phyloP scores from a whole-genome alignment of 2,329 filamentous ascomycete species.

The Penicillium sp. region DNA sequence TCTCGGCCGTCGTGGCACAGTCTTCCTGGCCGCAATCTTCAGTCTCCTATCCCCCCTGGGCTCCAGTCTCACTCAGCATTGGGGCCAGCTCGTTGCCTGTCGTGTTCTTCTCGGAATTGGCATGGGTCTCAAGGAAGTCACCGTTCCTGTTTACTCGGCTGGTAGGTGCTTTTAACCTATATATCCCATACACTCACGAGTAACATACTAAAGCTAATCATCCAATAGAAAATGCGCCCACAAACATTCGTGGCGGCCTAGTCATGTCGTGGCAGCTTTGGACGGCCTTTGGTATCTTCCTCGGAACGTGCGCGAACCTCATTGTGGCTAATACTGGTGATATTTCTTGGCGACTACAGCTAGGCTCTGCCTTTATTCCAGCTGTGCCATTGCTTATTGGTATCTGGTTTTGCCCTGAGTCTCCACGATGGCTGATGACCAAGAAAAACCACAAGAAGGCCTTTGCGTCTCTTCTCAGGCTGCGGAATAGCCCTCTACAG shows the following conservation, averaged over 20 bases:
- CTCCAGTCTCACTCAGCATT: conserved; percentile 18
- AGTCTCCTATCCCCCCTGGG: conserved; percentile 21
- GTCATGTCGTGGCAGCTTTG: conserved; percentile 59
- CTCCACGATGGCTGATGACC: conserved; percentile 43
- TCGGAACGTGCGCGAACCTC: conserved; percentile 46
- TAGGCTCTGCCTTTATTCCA: conserved; percentile 51
- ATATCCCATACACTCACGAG: neutral
- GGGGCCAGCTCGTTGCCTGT: conserved; percentile 18
- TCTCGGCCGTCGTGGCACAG: conserved; percentile 21
- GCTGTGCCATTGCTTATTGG: conserved; percentile 48
- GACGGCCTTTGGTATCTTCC: conserved; percentile 42
- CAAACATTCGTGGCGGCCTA: conserved; percentile 54
- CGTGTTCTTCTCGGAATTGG: conserved; percentile 36
- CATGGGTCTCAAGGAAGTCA: conserved; percentile 43
- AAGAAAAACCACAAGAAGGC: conserved; percentile 30
- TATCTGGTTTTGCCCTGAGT: conserved; percentile 47
- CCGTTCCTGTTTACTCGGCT: conserved; percentile 56
- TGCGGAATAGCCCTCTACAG: conserved; percentile 37
- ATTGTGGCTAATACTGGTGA: conserved; percentile 40
- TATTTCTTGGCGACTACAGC: conserved; percentile 48
- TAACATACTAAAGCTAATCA: neutral
- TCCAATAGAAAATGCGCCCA: conserved; percentile 49
- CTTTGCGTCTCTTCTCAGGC: conserved; percentile 35
- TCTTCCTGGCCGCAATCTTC: conserved; percentile 21
- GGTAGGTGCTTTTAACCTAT: neutral